Evolutionary conservation across 768 basidiomycete genomes (phyloP), one percentile per base, ranked within the genome.

Genomic region (Clitopilus hobsonii): DNA sequence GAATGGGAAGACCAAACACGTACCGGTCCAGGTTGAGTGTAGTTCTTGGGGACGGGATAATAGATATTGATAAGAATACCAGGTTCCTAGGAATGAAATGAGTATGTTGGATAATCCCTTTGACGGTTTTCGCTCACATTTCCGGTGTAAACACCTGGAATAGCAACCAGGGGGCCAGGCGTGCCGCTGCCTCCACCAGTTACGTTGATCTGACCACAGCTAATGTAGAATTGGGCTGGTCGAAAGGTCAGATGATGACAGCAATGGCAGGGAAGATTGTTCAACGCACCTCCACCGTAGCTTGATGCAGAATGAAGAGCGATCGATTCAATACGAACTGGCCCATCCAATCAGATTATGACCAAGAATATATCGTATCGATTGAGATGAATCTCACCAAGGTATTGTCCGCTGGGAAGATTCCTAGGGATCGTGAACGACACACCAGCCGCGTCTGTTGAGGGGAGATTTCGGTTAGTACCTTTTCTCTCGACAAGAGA

Each of bases 171-270:
- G 6, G 66, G 66, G 1, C 61, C 63, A 23, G 66, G 66, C 4
- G 38, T 63, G 3, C 65, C 67, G 18, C 50, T 70, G 22, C 61
- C 75, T 48, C 75, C 75, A 27, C 69, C 69, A 13, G 70, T 70
- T 13, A 77, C 72, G 36, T 72, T 70, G 54, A 77, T 63, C 54
- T 77, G 75, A 1, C 65, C 75, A 53, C 75, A 77, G 49, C 59
- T 62, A 57, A 70, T 55, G 57, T 70, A 70, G 57, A 70, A 70
- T 61, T 70, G 69, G 11, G 67, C 69, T 69, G 41, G 4, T 24
- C 6, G 24, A 4, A 3, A n/a, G 5, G 22, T 55, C 8, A 36
- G 27, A 26, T 6, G 10, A 22, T 14, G 6, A 14, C 54, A 29
- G 13, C 5, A 14, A 23, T 3, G 16, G 6, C 18, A 36, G n/a